Evolutionary conservation across 2,329 filamentous ascomycete genomes (phyloP), one percentile per base, ranked within the genome.

Genomic region (Dothideomycetidae sp.): DNA sequence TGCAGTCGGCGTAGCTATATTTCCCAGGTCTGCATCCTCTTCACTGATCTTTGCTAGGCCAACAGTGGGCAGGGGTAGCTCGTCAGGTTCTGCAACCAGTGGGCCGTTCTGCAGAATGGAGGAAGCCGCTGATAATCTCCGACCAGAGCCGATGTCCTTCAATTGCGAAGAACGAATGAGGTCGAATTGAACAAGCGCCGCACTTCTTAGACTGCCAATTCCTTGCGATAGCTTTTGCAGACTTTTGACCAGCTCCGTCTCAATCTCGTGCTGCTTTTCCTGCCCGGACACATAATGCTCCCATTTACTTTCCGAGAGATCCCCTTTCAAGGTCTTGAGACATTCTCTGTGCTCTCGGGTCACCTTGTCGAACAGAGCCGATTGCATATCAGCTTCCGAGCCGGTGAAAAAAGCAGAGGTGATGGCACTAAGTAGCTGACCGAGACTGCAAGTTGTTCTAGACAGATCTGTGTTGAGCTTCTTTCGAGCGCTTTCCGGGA

Each of bases 121-220:
- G 5, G 43, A 44, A 3, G 42, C 41, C 3, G 34, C 31, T 13
- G 18, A 30, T 10, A 41, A 41, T 14, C 31, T 13, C 15, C 36
- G 29, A 3, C 26, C 29, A 17, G 44, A 29, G 5, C 16, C 36
- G 18, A 13, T 26, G 11, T 41, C 17, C 33, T 46, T 41, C 40
- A 47, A 33, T 43, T 51, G 46, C 5, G 56, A 64, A 53, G 90
- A 81, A 43, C 77, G 76, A 21, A 93, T 66, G 19, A 96, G 68
- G 11, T 79, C 73, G 52, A 96, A 93, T 51, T 98, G 88, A 14
- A 85, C 86, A 41, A 80, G 73, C 16, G 90, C 82, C 21, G 90
- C 85, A 63, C 85, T 93, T 46, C 85, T 73, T 50, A 98, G 63
- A 5, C 88, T 90, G 55, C 88, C 86, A 46, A 94, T 78, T 46